Evolutionary conservation across 2,329 filamentous ascomycete species (phyloP), one percentile per base, ranked within the genome.

Genomic region (Xylaria sp.): DNA sequence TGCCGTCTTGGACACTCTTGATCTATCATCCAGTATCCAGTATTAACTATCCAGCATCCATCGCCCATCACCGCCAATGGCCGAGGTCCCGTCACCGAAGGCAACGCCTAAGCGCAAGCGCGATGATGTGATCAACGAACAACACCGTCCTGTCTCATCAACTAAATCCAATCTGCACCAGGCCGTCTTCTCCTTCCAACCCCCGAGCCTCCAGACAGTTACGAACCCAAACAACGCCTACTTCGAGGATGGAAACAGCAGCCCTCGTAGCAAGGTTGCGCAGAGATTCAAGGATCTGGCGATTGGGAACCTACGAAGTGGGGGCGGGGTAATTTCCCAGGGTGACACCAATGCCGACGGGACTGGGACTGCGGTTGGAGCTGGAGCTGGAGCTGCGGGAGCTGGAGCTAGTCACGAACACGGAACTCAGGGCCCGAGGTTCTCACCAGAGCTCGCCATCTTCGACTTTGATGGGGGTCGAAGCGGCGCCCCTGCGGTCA

Each of bases 221-320:
- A 45, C 52, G 11, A 69, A 34, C 50, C 65, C 22, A 56, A 68
- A n/a, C 18, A 41, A 53, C 26, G 53, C 56, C 20, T 45, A 34
- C 20, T 18, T 52, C 39, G 75, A 79, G 24, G 79, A 81, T 46
- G 80, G 79, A 53, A 76, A 71, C 63, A 74, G 69, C 59, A 84
- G 82, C 58, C 81, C 82, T n/a, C 74, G 77, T 49, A 77, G 78
- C 39, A 76, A 70, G 49, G 79, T 84, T 39, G 78, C 77, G 38
- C 77, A 79, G 64, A 74, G 74, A 62, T 83, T 85, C 68, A 74
- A 75, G 46, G 77, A 80, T 51, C 74, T 84, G 46, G 76, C 72
- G 3, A 34, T 34, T 34, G 9, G 24, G 9, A 5, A 5, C 13
- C 69, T 84, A 50, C 63, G 54, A 66, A 63, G 72, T 67, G 78